Evolutionary conservation across 2,329 filamentous ascomycete genomes (phyloP), one percentile per base, ranked within the genome.

Genomic region (Pseudopithomyces maydicus): DNA sequence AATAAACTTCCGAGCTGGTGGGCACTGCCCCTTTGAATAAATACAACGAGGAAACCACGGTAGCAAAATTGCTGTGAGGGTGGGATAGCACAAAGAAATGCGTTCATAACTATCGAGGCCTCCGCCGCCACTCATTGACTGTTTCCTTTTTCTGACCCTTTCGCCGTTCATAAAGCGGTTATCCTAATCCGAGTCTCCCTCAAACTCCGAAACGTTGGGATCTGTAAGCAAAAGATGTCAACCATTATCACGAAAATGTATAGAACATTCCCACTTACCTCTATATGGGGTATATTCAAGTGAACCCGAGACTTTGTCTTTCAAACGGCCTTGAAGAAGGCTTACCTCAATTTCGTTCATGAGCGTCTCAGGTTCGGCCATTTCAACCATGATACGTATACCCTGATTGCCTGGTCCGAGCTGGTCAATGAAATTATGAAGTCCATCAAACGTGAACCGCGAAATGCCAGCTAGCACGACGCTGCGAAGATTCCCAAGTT

Each of bases 401-500:
- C 78, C 78, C 42, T 71, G 68, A 56, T 81, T 81, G 1, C 75
- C 73, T 1, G 72, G 71, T 1, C 70, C 76, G 8, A 83, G 70
- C 15, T 68, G 63, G 1, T 71, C 59, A n/a, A 81, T 70, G 53
- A 81, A 81, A 6, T 75, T 71, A 6, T 80, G 67, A 1, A 89
- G 77, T 1, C 82, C 83, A 4, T 78, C 69, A 2, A 74, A 74
- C 0, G 82, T 84, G 67, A 90, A 88, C 2, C 72, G 71, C 0
- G 86, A 86, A 2, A 82, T 73, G 2, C 83, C 84, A 36, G 79
- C 80, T 41, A 89, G 81, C 4, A 79, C 80, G 6, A 89, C 74
- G 3, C 73, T 77, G 44, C 80, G 81, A 35, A 90, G 73, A 32
- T 81, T 77, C 3, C 69, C 68, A 42, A 88, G 74, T 6, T 69